Percentiles rank a stretch among this genome's conserved stretches.
Evolutionary conservation across 2,329 filamentous ascomycete genomes (phyloP).

Genomic region (Claviceps sp.): DNA sequence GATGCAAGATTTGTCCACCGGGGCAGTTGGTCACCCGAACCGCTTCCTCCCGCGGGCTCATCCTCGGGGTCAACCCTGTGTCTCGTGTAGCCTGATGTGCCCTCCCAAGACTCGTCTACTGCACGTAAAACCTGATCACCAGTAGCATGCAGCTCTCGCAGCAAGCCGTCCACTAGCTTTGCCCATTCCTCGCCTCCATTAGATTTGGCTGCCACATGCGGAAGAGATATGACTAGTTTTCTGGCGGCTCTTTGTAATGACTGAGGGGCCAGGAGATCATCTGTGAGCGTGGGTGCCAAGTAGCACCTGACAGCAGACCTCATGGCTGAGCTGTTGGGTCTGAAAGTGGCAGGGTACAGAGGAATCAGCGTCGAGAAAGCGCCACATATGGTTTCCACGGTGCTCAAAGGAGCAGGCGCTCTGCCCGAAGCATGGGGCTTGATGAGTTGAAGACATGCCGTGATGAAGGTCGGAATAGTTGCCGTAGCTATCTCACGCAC

Average conservation of each 20-base stretch:
- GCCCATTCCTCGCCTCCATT: conserved; percentile 67
- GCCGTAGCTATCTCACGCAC: conserved; percentile 81
- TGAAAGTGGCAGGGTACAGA: conserved; percentile 72
- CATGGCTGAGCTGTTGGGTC: conserved; percentile 60
- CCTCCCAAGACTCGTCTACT: conserved; percentile 71
- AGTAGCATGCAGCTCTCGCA: conserved; percentile 55
- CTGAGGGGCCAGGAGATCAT: conserved; percentile 32
- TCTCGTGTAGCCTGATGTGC: conserved; percentile 37
- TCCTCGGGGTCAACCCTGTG: conserved; percentile 30
- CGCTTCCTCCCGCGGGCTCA: conserved; percentile 34
- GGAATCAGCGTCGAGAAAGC: conserved; percentile 60
- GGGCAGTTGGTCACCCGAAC: conserved; percentile 39
- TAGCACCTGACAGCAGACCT: conserved; percentile 44
- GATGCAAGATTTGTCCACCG: conserved; percentile 62
- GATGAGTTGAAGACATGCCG: conserved; percentile 55
- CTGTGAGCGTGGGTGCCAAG: conserved; percentile 50
- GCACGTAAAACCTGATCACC: conserved; percentile 67
- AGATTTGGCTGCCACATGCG: conserved; percentile 71
- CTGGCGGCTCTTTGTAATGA: conserved; percentile 45
- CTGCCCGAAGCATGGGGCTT: conserved; percentile 26
- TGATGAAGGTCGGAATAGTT: conserved; percentile 60
- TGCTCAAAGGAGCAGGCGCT: conserved; percentile 23
- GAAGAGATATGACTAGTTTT: conserved; percentile 55
- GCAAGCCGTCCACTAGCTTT: conserved; percentile 45
- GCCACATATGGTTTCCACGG: conserved; percentile 57